Conservation (phyloP, 2,329 filamentous ascomycete species). For the Botrytis hyacinthi region DNA sequence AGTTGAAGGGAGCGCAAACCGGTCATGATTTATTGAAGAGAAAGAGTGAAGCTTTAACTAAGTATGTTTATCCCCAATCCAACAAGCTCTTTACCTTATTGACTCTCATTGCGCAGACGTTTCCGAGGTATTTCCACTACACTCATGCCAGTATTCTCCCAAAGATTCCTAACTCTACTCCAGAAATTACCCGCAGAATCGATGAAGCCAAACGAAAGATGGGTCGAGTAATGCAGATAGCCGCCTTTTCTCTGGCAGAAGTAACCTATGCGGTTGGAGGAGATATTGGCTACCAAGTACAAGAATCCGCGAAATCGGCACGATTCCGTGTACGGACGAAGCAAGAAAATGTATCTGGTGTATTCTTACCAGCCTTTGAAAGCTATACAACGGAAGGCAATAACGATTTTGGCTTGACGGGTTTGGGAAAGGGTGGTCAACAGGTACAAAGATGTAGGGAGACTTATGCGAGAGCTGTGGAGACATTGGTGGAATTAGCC, state of each 20-base stretch:
- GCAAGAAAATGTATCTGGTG: constrained; percentile 98
- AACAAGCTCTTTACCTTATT: constrained; percentile 22
- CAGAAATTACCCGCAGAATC: constrained; percentile 93
- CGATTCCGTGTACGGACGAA: constrained; percentile 91
- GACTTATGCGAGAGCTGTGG: constrained; percentile 92
- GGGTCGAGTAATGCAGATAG: constrained; percentile 98
- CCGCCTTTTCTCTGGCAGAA: constrained; percentile 94
- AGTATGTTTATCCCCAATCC: constrained; percentile 55
- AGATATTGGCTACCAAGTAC: constrained; percentile 94
- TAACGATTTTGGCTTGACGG: constrained; percentile 95
- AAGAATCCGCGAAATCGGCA: constrained; percentile 90
- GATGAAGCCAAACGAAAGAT: constrained; percentile 99
- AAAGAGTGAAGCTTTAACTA: constrained; percentile 97
- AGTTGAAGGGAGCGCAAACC: constrained; percentile 89
- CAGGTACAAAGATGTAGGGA: constrained; percentile 94
- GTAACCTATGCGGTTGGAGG: constrained; percentile 96
- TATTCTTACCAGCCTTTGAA: constrained; percentile 90
- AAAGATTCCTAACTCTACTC: constrained; percentile 16
- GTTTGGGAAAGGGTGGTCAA: constrained; percentile 93
- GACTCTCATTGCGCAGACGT: constrained; percentile 54
- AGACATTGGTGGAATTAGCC: constrained; percentile 91
- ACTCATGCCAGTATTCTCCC: not conserved
- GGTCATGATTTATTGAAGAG: constrained; percentile 94
- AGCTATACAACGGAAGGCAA: constrained; percentile 84
- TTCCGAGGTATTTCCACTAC: constrained; percentile 68